Evolutionary conservation across 2,329 filamentous ascomycete species (phyloP), one percentile per base, ranked within the genome.

Genomic region (Hypomyces rosellus): DNA sequence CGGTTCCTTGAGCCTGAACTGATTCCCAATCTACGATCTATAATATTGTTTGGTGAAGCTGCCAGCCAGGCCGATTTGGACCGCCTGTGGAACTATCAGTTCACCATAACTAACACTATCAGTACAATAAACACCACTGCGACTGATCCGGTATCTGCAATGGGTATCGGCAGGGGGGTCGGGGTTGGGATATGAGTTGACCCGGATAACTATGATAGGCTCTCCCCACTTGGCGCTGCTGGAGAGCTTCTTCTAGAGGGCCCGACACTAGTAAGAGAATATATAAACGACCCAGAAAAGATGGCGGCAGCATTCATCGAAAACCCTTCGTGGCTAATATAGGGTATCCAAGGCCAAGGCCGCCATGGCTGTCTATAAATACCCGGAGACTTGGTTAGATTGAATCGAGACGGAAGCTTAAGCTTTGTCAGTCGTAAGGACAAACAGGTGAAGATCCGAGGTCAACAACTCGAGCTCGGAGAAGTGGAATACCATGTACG

Each of bases 381-480:
- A 50, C 75, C 74, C 2, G 75, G 75, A 6, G 75, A 78, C 52
- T 62, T 77, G 11, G 74, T 64, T 2, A 61, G 60, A 33, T 74
- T 74, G 33, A 60, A 68, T 34, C 58, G 61, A 1, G 66, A 74
- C 46, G 69, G 69, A 1, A 59, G 59, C 25, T 57, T 77, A 11
- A 55, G 65, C 0, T 76, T 71, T 49, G 57, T 76, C 41, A 77
- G 76, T 39, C 68, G 79, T n/a, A 78, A 77, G 54, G 79, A 82
- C 54, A 69, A 69, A 0, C 79, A 82, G 58, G 71, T 81, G 42
- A 83, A 83, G 61, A 63, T 83, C 8, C 70, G 74, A 15, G 82
- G 82, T 16, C 81, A 74, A 52, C 64, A 78, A 46, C 68, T 79
- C 43, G 82, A 77, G 62, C 67, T 77, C 8, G 55, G 50, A 1